These are phyloP conservation scores for Coemansia sp. DNA, from an alignment of 192 early-diverging fungal species.

Conservation along the genomic window DNA sequence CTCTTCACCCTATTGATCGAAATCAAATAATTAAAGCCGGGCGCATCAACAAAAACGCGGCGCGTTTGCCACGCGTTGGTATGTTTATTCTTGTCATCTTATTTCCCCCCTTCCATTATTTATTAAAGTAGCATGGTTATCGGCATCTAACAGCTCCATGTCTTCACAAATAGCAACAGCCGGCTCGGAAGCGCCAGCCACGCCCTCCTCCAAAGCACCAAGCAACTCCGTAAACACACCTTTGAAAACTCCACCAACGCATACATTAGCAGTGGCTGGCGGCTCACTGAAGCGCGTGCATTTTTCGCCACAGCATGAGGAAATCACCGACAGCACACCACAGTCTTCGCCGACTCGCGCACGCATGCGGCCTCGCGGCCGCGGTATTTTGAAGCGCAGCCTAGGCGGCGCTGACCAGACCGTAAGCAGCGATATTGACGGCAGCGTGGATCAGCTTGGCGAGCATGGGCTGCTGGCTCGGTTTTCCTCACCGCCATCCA, in stretches of 20 bases:
- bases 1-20: too few species aligned
- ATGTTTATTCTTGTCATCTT: background rate
- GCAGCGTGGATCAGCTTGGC: conserved; percentile 3
- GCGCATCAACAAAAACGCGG: background rate
- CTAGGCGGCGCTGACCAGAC: background rate
- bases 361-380: conserved; percentile 19
- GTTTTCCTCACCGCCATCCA: conserved; percentile 11
- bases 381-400: conserved; percentile 42
- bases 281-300: conserved; percentile 36
- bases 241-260: background rate
- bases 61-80: background rate
- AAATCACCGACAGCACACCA: conserved; percentile 35
- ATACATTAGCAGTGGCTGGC: background rate
- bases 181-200: background rate
- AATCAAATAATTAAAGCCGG: background rate
- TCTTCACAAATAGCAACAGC: background rate
- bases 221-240: background rate
- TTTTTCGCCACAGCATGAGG: conserved; percentile 45
- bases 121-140: background rate
- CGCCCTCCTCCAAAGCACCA: background rate
- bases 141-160: conserved; percentile 7
- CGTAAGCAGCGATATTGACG: conserved; percentile 19
- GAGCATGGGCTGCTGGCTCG: conserved; percentile 11
- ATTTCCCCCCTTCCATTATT: background rate
- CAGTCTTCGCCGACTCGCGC: conserved; percentile 48